phyloP scores from a whole-genome alignment of 371 early-diverging fungal species.

The Apophysomyces sp. region DNA sequence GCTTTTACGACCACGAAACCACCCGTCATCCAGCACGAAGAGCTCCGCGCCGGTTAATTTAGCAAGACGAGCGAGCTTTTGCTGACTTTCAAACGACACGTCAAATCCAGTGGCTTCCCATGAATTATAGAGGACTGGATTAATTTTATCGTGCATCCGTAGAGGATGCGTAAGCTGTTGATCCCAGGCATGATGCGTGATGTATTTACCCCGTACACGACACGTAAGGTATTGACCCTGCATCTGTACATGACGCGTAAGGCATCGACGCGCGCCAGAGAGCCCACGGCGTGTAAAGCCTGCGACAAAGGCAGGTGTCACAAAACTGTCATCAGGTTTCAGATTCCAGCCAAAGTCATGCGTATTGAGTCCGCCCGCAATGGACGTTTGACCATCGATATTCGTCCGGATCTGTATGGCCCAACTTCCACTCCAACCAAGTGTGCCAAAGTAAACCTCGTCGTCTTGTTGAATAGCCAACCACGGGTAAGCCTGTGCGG shows the following conservation, averaged over 20 bases:
- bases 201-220: no score
- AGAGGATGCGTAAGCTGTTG: conserved; percentile 21
- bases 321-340: conserved; percentile 5
- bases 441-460: conserved; percentile 35
- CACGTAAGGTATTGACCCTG: conserved; percentile 4
- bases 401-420: conserved; percentile 24
- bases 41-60: conserved; percentile 38
- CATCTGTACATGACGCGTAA: conserved; percentile 22
- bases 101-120: conserved; percentile 47
- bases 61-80: conserved; percentile 19
- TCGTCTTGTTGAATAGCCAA: conserved; percentile 29
- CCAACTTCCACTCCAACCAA: conserved; percentile 49
- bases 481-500: conserved; percentile 39
- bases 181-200: conserved; percentile 9
- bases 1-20: conserved; percentile 35
- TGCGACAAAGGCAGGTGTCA: conserved; percentile 26
- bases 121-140: conserved; percentile 41
- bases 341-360: conserved; percentile 29
- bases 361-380: conserved; percentile 38
- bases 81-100: conserved; percentile 28
- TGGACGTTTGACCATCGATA: conserved; percentile 18
- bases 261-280: conserved; percentile 29
- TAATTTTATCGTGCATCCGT: conserved; percentile 4
- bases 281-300: conserved; percentile 34
- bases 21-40: conserved; percentile 59